Evolutionary conservation across 2,329 filamentous ascomycete species (phyloP).

Genomic region (Pseudogymnoascus pannorum): DNA sequence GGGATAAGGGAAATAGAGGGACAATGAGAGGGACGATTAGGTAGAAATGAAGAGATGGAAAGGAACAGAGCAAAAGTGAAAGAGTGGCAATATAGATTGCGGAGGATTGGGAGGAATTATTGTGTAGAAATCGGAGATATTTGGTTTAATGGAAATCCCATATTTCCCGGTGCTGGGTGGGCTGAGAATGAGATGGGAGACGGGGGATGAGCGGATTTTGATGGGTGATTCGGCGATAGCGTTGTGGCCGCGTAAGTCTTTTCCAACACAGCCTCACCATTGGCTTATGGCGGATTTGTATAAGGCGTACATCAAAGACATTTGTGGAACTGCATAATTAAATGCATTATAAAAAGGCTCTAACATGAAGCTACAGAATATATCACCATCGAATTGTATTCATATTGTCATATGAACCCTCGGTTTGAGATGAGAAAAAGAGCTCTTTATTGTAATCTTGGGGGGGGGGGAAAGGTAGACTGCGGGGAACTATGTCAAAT

Average conservation of each 20-base stretch:
- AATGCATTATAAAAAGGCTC: background rate
- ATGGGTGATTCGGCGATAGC: background rate
- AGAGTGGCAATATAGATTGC: background rate
- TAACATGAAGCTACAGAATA: background rate
- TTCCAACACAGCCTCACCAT: conserved; percentile 1
- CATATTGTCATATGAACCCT: background rate
- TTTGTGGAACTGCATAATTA: background rate
- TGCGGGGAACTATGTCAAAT: background rate
- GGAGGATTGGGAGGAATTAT: background rate
- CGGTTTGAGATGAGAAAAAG: background rate
- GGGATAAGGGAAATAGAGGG: background rate
- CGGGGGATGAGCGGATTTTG: background rate
- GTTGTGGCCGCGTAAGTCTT: background rate
- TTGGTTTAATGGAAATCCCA: background rate
- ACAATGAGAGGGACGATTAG: background rate
- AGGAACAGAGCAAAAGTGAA: background rate
- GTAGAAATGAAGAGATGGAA: background rate
- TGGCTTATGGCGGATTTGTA: background rate
- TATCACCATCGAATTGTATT: background rate
- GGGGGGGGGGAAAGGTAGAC: too few relatives aligned
- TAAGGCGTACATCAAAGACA: background rate
- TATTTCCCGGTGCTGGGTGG: background rate
- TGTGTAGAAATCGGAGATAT: background rate
- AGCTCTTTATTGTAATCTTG: background rate
- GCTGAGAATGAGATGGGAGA: background rate